Conservation (phyloP, 208 protist species). For the Wallacemonas collosoma region DNA sequence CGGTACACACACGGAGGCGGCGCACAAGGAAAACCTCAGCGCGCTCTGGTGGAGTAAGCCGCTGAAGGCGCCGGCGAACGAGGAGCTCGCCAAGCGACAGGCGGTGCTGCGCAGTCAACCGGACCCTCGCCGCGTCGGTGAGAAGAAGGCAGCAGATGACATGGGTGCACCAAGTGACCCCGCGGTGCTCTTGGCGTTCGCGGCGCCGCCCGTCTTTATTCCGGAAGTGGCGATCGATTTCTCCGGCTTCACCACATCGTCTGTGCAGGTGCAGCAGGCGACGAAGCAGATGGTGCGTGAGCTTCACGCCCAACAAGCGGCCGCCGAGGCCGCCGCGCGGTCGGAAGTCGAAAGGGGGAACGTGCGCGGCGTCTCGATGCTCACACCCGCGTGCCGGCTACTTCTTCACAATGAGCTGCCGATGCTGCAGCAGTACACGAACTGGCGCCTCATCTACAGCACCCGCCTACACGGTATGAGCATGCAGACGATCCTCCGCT, state of each 20-base stretch:
- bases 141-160: neutral
- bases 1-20: neutral
- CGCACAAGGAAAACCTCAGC: neutral
- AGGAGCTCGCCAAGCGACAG: conserved; percentile 9
- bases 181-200: conserved; percentile 27
- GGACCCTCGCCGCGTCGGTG: conserved; percentile 9
- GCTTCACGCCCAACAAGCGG: conserved; percentile 27
- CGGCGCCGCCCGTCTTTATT: conserved; percentile 36
- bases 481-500: conserved; percentile 46
- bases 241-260: conserved; percentile 63
- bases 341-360: neutral
- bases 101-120: neutral
- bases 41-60: conserved; percentile 22
- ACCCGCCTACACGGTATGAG: conserved; percentile 68
- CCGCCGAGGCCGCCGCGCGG: conserved; percentile 11
- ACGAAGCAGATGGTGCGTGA: conserved; percentile 40
- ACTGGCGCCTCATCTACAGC: conserved; percentile 79
- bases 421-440: conserved; percentile 53
- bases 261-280: conserved; percentile 49
- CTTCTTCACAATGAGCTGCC: conserved; percentile 67
- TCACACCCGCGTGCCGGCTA: conserved; percentile 42
- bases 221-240: conserved; percentile 63
- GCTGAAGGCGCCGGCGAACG: neutral
- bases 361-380: conserved; percentile 35
- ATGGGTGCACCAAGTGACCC: neutral